Percentiles rank a stretch among this genome's conserved stretches.
phyloP scores from a whole-genome alignment of 2,329 filamentous ascomycete species.

The Ceratocystis cubensis region DNA sequence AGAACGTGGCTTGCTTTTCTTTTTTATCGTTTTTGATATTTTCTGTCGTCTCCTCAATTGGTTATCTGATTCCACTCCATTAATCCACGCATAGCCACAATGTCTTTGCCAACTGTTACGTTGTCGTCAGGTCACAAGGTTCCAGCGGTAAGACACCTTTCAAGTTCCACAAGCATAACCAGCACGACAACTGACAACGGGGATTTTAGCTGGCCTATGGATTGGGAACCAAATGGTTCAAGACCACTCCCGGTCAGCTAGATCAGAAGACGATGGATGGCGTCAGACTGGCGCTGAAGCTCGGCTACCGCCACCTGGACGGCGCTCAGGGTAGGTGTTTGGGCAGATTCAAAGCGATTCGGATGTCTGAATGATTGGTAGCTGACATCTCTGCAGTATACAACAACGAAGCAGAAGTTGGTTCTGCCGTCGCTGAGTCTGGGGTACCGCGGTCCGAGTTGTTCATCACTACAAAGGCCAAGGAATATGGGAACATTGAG shows the following conservation, averaged over 20 bases:
- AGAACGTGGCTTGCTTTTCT: no score
- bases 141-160: slow-evolving; percentile 8
- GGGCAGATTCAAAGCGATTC: no score
- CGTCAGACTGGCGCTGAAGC: slow-evolving; percentile 12
- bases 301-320: slow-evolving; percentile 17
- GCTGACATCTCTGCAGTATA: slow-evolving; percentile 26
- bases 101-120: not conserved
- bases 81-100: not conserved
- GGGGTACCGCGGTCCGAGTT: slow-evolving; percentile 32
- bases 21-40: no score
- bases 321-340: slow-evolving; percentile 12
- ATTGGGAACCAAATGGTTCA: slow-evolving; percentile 17
- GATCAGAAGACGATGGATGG: slow-evolving; percentile 13
- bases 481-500: slow-evolving; percentile 34
- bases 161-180: not conserved
- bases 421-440: slow-evolving; percentile 32
- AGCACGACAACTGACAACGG: not conserved
- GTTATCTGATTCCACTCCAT: not conserved
- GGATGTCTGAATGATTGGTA: not conserved
- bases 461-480: slow-evolving; percentile 46
- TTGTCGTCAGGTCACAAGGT: slow-evolving; percentile 15
- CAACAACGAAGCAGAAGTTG: slow-evolving; percentile 34
- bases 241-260: slow-evolving; percentile 1
- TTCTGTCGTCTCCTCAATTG: no score
- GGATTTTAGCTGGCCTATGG: slow-evolving; percentile 18